Base-by-base conservation (phyloP, 148 eudicot genomes). In the Fagopyrum tataricum region DNA sequence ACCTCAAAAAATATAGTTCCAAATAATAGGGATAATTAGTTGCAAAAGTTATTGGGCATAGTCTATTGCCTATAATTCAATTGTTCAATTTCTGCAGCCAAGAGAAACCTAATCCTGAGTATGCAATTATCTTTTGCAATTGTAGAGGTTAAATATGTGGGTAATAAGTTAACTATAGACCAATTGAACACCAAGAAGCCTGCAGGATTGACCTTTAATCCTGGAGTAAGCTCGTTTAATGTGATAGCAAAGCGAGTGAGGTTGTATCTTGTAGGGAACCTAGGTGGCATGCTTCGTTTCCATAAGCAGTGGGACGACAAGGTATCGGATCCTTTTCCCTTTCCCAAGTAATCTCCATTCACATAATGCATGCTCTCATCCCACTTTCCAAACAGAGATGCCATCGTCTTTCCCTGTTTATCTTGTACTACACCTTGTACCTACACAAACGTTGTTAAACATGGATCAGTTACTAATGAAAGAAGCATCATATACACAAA, bases 351-450 rank as follows among this genome's bases (percentile, higher is more conserved):
- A 74, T 90, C 97, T 55, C 97, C 96, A 78, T 75, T 76, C 75
- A 90, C 91, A 77, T 83, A 96, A 79, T 87, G 85, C 94, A 96
- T 85, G 83, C 99, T 92, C 82, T 92, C 97, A 83, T 96, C 97
- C 99, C 99, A 96, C 80, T 96, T 96, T 62, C 99, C 99, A 78
- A 90, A 84, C 48, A 96, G 73, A 31, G 96, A 88, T 74, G 99
- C 90, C 61, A 83, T 79, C 11, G 94, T 88, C 82, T 96, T 96
- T 64, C 99, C 99, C 74, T 78, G 84, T 81, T 76, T 86, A 74
- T 92, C 99, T 84, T 90, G 97, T 70, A 92, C 96, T 20, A 83
- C 44, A 26, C 99, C 99, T 81, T 96, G 94, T 23, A 96, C 99
- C 99, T 96, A 86, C 80, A 80, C 52, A 43, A 4, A 2, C 9